Evolutionary conservation across 371 early-diverging fungal species (phyloP).

Genomic region (Syncephalastrum monosporum): DNA sequence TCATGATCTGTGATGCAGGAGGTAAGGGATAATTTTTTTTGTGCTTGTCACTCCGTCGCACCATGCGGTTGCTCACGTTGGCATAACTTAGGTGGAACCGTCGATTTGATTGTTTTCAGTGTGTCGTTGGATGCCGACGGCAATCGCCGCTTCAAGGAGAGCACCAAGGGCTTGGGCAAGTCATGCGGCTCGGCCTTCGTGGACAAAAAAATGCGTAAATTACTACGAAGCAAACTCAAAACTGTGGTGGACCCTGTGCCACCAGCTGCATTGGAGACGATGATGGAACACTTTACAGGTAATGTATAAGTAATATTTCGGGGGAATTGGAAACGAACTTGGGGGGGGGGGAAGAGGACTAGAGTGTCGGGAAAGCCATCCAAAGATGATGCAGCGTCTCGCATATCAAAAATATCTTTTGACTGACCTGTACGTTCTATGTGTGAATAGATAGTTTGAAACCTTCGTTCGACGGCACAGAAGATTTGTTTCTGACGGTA

Average conservation of each 20-base stretch:
- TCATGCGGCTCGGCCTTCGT: constrained; percentile 60
- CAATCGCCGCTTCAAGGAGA: constrained; percentile 45
- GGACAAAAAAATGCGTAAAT: constrained; percentile 53
- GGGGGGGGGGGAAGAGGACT: too few relatives aligned
- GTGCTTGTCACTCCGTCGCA: neutral
- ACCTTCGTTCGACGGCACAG: constrained; percentile 56
- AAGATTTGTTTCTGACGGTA: constrained; percentile 46
- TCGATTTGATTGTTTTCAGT: constrained; percentile 55
- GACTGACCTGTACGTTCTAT: neutral
- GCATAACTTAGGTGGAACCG: constrained; percentile 47
- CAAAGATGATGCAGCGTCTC: too few relatives aligned
- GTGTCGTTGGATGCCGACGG: constrained; percentile 35
- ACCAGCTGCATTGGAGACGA: constrained; percentile 35
- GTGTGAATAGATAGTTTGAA: constrained; percentile 34
- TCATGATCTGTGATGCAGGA: constrained; percentile 64
- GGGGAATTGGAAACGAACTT: neutral
- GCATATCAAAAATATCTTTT: neutral
- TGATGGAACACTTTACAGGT: constrained; percentile 54
- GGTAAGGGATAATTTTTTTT: constrained; percentile 21
- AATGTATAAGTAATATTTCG: constrained; percentile 5
- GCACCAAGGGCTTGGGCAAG: constrained; percentile 54
- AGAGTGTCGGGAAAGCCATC: too few relatives aligned
- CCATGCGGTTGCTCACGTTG: neutral
- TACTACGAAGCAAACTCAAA: constrained; percentile 45
- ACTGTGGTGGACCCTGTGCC: constrained; percentile 34